Evolutionary conservation across 371 early-diverging fungal genomes (phyloP).

Genomic region (Lichtheimia corymbifera): DNA sequence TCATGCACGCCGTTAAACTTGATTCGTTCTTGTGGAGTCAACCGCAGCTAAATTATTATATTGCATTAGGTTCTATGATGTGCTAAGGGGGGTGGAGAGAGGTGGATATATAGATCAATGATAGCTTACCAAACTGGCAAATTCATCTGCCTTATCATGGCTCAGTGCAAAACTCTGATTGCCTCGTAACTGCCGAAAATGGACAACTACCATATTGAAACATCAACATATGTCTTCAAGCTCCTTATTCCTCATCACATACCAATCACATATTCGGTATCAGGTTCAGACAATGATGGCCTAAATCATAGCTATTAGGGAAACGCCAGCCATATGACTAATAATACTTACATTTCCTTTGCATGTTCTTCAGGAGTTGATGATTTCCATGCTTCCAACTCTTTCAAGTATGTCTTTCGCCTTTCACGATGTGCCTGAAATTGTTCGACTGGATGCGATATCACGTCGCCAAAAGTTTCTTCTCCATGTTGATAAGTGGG

Average conservation of each 20-base stretch:
- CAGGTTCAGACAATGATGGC: too few species aligned
- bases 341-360: conserved; percentile 4
- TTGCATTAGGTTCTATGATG: too few species aligned
- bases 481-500: conserved; percentile 40
- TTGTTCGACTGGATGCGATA: conserved; percentile 41
- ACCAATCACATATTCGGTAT: too few species aligned
- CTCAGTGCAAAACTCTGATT: conserved; percentile 46
- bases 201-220: conserved; percentile 31
- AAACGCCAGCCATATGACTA: neutral
- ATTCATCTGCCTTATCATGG: conserved; percentile 34
- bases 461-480: conserved; percentile 48
- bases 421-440: conserved; percentile 37
- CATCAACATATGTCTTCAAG: too few species aligned
- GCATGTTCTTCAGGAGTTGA: neutral
- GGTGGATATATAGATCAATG: too few species aligned
- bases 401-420: conserved; percentile 21
- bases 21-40: conserved; percentile 47
- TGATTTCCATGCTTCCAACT: conserved; percentile 20
- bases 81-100: too few species aligned
- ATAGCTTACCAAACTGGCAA: conserved; percentile 15
- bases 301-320: too few species aligned
- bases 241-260: too few species aligned
- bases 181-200: conserved; percentile 47
- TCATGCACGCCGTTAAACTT: conserved; percentile 57
- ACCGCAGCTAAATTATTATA: conserved; percentile 26